Evolutionary conservation across 2,329 filamentous ascomycete species (phyloP).

Genomic region (Colletotrichum theobromicola): DNA sequence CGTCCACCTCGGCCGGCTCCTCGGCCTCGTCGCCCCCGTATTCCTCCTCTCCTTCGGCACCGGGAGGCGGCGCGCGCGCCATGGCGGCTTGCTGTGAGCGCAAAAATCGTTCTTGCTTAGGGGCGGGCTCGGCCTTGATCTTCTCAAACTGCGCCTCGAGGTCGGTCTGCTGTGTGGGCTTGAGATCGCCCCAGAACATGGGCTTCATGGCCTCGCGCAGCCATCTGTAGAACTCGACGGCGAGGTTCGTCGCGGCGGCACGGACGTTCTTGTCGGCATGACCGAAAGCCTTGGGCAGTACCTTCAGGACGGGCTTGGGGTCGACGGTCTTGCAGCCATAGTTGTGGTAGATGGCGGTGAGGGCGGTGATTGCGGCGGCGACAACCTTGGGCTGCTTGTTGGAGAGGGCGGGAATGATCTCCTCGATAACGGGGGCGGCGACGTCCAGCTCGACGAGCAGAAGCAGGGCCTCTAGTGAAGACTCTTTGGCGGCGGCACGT

Average conservation of each 20-base stretch:
- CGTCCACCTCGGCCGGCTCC: conserved; percentile 76
- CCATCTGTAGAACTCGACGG: conserved; percentile 96
- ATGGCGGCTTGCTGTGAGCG: conserved; percentile 87
- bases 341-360: conserved; percentile 87
- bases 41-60: conserved; percentile 61
- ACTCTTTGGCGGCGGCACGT: conserved; percentile 86
- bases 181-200: conserved; percentile 94
- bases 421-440: conserved; percentile 85
- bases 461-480: conserved; percentile 83
- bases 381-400: conserved; percentile 94
- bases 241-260: conserved; percentile 88
- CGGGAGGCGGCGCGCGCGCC: conserved; percentile 69
- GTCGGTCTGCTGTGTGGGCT: conserved; percentile 93
- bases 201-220: conserved; percentile 97
- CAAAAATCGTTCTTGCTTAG: conserved; percentile 89
- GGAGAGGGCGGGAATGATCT: conserved; percentile 80
- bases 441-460: conserved; percentile 91
- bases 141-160: conserved; percentile 94
- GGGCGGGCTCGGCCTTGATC: conserved; percentile 82
- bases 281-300: conserved; percentile 87
- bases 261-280: conserved; percentile 98
- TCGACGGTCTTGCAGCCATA: conserved; percentile 95
- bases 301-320: conserved; percentile 88
- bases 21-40: conserved; percentile 65
- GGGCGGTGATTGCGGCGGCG: conserved; percentile 70